Base-by-base conservation (phyloP, 345 rosid species). In the Mallotus nudiflorus region DNA sequence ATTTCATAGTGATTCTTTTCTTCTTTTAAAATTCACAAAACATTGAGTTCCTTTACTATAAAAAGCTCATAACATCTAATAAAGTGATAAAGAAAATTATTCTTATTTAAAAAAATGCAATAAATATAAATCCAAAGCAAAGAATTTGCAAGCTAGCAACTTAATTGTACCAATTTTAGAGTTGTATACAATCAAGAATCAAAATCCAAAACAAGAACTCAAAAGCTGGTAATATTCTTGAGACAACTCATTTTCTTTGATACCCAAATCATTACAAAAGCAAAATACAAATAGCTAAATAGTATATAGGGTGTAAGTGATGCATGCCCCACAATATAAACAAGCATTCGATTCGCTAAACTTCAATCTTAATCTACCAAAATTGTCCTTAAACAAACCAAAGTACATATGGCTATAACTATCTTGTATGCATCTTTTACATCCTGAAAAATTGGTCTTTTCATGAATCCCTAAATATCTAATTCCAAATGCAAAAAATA, bases 321-420 rank as follows among this genome's bases (percentile, higher is more conserved):
- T 86, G 90, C 93, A 88, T 86, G 79, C 87, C 85, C 84, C 69
- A 90, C 63, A 83, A 88, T n/a, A n/a, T n/a, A n/a, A n/a, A n/a
- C n/a, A n/a, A n/a, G n/a, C n/a, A n/a, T n/a, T n/a, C n/a, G n/a
- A n/a, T n/a, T n/a, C n/a, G n/a, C n/a, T n/a, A n/a, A n/a, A n/a
- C n/a, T n/a, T n/a, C n/a, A n/a, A n/a, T 85, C 56, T 53, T 63
- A 61, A 7, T 20, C 15, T 7, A 7, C 4, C 37, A 48, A 28
- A 54, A 29, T 75, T 33, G 71, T 39, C 74, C 39, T 51, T 20
- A 18, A 37, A 45, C 48, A 22, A n/a, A 5, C 19, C 25, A 24
- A 0, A 9, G n/a, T n/a, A n/a, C 14, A 16, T 7, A 44, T 52
- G 45, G 52, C n/a, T n/a, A 46, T 22, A 72, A 80, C 89, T 77